phyloP scores from a whole-genome alignment of 768 basidiomycete species.

The Agrocybe chaxingu region DNA sequence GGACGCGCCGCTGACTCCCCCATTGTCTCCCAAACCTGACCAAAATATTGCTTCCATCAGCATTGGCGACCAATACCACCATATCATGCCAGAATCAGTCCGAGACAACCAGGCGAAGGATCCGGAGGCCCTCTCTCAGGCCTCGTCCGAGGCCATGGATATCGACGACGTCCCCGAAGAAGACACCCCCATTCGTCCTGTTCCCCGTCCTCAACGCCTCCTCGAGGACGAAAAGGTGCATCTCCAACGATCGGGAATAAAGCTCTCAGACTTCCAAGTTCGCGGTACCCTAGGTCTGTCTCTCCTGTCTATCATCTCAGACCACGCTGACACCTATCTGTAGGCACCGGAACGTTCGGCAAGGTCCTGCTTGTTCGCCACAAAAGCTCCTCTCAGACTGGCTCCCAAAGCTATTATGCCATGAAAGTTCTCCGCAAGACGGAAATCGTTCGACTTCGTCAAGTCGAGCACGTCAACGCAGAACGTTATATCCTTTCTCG shows the following conservation, averaged over 20 bases:
- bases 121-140: constrained; percentile 3
- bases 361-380: constrained; percentile 89
- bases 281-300: constrained; percentile 69
- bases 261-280: constrained; percentile 77
- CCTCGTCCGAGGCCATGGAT: constrained; percentile 20
- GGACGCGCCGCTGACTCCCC: constrained; percentile 69
- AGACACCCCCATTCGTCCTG: constrained; percentile 15
- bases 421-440: constrained; percentile 88
- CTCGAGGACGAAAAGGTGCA: constrained; percentile 73
- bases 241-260: constrained; percentile 56
- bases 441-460: constrained; percentile 84
- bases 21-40: constrained; percentile 51
- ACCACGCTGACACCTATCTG: constrained; percentile 1
- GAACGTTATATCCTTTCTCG: constrained; percentile 92
- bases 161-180: constrained; percentile 17
- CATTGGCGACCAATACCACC: constrained; percentile 13
- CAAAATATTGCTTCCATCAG: constrained; percentile 15
- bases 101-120: constrained; percentile 6
- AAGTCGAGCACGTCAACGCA: constrained; percentile 97
- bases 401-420: constrained; percentile 68
- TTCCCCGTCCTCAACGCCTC: constrained; percentile 46
- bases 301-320: constrained; percentile 3
- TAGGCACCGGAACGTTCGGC: constrained; percentile 96
- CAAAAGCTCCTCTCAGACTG: constrained; percentile 43
- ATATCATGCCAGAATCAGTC: constrained; percentile 3